Evolutionary conservation across 345 rosid genomes (phyloP).

Genomic region (Lepidium didymum): DNA sequence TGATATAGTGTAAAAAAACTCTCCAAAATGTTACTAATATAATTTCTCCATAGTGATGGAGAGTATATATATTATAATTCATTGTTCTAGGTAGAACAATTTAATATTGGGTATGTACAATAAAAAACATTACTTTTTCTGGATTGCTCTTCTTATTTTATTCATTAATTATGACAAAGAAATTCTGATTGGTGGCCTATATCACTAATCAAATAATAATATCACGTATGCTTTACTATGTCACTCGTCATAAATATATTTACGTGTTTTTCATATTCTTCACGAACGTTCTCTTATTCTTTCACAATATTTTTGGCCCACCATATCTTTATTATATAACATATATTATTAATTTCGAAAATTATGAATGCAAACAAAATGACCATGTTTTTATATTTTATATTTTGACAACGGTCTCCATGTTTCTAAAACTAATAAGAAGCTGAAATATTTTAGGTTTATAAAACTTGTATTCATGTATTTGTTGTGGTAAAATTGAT

Average conservation of each 20-base stretch:
- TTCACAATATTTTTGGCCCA: slow-evolving; percentile 20
- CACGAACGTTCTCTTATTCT: slow-evolving; percentile 28
- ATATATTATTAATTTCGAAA: not conserved
- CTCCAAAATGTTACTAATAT: not conserved
- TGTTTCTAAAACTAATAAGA: slow-evolving; percentile 4
- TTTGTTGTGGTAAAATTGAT: too few species aligned
- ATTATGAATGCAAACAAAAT: slow-evolving; percentile 22
- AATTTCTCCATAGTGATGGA: not conserved
- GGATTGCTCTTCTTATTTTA: not conserved
- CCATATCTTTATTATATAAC: slow-evolving; percentile 14
- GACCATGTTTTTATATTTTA: not conserved
- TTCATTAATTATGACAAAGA: not conserved
- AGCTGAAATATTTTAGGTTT: not conserved
- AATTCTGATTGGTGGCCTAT: slow-evolving; percentile 24
- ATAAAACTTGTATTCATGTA: not conserved
- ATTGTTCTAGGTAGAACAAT: not conserved
- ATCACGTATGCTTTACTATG: slow-evolving; percentile 11
- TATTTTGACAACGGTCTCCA: not conserved
- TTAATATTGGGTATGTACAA: not conserved
- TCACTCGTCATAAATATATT: slow-evolving; percentile 24
- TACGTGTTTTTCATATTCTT: slow-evolving; percentile 27
- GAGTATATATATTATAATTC: not conserved
- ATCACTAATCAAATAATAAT: not conserved
- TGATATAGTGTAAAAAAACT: not conserved
- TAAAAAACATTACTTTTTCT: not conserved